Evolutionary conservation across 2,329 filamentous ascomycete species (phyloP), one percentile per base, ranked within the genome.

Genomic region (Verticillium isaacii): DNA sequence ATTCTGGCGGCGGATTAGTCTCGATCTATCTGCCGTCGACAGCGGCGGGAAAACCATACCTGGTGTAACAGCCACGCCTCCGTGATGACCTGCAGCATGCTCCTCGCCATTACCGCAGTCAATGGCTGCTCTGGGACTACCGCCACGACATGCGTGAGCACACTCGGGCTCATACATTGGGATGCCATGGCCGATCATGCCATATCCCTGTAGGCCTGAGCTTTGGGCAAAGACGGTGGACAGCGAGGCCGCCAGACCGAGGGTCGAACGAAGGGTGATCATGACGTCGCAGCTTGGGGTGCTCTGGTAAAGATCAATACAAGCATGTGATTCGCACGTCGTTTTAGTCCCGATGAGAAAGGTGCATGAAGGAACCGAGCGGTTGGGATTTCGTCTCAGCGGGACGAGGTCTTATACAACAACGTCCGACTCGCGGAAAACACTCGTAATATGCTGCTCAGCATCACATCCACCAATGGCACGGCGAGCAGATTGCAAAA

Each of bases 101-200:
- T 58, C 39, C 25, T 58, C 37, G 23, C 57, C 57, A 14, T 58
- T 50, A 12, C 57, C 57, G 15, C 57, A 58, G 29, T 58, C 57
- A 19, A 58, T 58, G 23, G 37, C 37, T 4, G 57, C 57, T 34
- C 57, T 19, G 17, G 57, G 57, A 32, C 57, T 58, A 3, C 57
- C 57, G 9, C 57, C 57, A 14, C 74, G 73, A 32, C 74, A 76
- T 3, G 73, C 73, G 39, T 73, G 76, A 1, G 73, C 70, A 61
- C 75, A 77, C 1, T 69, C 64, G 11, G 74, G 74, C 12, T 74
- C 61, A 64, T 73, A 76, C 66, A 77, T 71, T 39, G 57, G 57
- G 25, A 58, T 58, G 9, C 57, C 57, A 19, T 45, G 57, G 6
- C 57, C 57, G 29, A 58, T 58, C 57, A 58, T 34, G 37, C 57